Base-by-base conservation (phyloP, 1,284 basidiomycete genomes). In the Moesziomyces globuligerus region DNA sequence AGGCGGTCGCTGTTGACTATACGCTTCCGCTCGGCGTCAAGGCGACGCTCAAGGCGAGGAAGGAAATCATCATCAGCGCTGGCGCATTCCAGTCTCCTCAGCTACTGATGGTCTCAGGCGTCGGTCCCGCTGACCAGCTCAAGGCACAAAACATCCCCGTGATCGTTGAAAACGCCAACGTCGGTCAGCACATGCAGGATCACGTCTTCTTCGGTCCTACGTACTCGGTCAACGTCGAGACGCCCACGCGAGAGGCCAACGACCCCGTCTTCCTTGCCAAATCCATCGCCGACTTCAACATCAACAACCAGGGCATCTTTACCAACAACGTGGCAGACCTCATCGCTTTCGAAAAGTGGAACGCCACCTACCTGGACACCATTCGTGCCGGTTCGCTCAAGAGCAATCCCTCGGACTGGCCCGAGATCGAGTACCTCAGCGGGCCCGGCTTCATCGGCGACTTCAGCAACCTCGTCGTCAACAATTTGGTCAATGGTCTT, bases 51-150 rank as follows among this genome's bases (percentile, higher is more conserved):
- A 59, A 58, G 38, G 77, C 71, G 1, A 37, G 52, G 4, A 72
- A 72, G 47, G 80, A 82, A 46, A 73, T 80, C 38, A 81, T 82
- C 25, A 24, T 81, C 21, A 66, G 64, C 26, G 76, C 76, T 4
- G 81, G 81, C 20, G 64, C 77, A 9, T 75, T 82, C 62, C 64
- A 74, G 28, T 72, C 73, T 8, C 81, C 81, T 6, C 78, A 81
- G 50, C 62, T 83, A 9, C 67, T 83, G 15, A 73, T 76, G 74
- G 67, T 78, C 1, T 66, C 68, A 28, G 79, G 77, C 18, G 68
- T 79, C 36, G 77, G 77, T 3, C 70, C 68, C 11, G 43, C 46
- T 8, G 51, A 48, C 10, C 62, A 73, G 55, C 60, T 79, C 11
- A 23, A 40, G 7, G 58, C 57, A 3, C 41, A 60, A 18, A 64